A percentile compares a stretch with the other conserved stretches of the same genome.
phyloP scores from a whole-genome alignment of 768 basidiomycete genomes.

The Termitomyces sp. region DNA sequence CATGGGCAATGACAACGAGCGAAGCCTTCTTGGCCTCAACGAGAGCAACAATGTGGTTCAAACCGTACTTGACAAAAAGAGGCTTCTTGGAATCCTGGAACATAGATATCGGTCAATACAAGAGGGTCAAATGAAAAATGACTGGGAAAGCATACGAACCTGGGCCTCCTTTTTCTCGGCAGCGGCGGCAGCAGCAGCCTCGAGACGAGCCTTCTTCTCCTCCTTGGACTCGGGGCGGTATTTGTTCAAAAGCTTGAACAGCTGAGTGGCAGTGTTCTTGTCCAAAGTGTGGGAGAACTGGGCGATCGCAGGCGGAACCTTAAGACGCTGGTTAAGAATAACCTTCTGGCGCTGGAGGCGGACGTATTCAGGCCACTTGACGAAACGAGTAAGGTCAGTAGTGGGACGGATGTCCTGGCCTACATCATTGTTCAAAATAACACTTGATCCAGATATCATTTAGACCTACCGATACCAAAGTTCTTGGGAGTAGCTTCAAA shows the following conservation, averaged over 20 bases:
- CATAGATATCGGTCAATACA: background rate
- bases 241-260: conserved; percentile 98
- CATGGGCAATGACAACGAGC: conserved; percentile 93
- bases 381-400: conserved; percentile 91
- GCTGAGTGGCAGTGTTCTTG: conserved; percentile 98
- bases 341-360: conserved; percentile 98
- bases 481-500: conserved; percentile 89
- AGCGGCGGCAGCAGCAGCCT: conserved; percentile 66
- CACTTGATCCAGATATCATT: background rate
- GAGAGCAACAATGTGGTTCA: conserved; percentile 95
- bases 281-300: conserved; percentile 98
- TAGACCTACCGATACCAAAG: conserved; percentile 84
- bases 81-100: conserved; percentile 87
- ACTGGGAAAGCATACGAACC: conserved; percentile 22
- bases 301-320: conserved; percentile 96
- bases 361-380: conserved; percentile 99
- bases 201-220: conserved; percentile 95
- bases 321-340: conserved; percentile 94
- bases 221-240: conserved; percentile 91
- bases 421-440: conserved; percentile 20
- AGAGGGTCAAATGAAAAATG: background rate
- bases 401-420: conserved; percentile 92
- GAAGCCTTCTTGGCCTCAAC: conserved; percentile 97
- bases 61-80: conserved; percentile 90
- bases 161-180: conserved; percentile 64